Evolutionary conservation across 495 filamentous ascomycete species (phyloP).

Genomic region (Hypoxylon rickii): DNA sequence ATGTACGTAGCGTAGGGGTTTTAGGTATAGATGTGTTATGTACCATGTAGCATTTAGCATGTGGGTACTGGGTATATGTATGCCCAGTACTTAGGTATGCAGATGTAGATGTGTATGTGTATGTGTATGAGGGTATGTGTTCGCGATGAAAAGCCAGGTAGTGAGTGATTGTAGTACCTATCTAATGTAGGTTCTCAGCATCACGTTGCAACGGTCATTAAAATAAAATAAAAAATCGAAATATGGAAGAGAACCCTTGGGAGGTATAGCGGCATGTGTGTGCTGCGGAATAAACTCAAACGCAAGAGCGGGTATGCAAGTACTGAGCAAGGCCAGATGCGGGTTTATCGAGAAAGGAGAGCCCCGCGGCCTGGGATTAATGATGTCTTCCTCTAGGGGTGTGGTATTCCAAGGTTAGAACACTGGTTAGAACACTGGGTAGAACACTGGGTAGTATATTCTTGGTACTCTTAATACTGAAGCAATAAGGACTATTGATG

Average conservation of each 20-base stretch:
- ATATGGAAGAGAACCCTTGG: too few species aligned
- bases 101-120: conserved; percentile 2
- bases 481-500: not conserved
- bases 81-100: conserved; percentile 2
- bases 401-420: too few species aligned
- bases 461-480: too few species aligned
- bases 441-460: too few species aligned
- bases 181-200: too few species aligned
- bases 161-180: too few species aligned
- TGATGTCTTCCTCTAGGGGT: too few species aligned
- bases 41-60: too few species aligned
- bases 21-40: too few species aligned
- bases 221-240: conserved; percentile 7
- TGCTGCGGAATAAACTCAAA: conserved; percentile 34
- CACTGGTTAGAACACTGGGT: too few species aligned
- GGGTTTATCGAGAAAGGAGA: conserved; percentile 30
- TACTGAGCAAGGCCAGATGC: conserved; percentile 34
- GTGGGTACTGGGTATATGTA: conserved; percentile 2
- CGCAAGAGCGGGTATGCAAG: conserved; percentile 40
- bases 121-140: conserved; percentile 1
- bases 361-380: conserved; percentile 29
- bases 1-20: too few species aligned
- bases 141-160: not conserved
- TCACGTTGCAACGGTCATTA: conserved; percentile 20
- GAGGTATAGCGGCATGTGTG: conserved; percentile 27